phyloP scores from a whole-genome alignment of 768 basidiomycete genomes.

The Pulveroboletus ravenelii region DNA sequence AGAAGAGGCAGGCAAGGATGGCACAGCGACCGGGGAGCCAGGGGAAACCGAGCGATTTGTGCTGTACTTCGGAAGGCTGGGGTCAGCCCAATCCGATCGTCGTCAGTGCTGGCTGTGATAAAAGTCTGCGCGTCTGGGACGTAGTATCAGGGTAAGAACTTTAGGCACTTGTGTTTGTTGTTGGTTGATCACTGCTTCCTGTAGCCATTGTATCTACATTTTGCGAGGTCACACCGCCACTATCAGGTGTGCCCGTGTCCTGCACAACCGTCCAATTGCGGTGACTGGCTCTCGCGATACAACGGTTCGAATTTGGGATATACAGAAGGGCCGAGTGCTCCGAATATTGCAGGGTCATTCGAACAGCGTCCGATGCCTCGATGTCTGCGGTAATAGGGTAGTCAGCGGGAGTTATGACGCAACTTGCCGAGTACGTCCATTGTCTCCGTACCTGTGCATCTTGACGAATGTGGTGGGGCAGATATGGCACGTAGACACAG shows the following conservation, averaged over 20 bases:
- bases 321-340: slow-evolving; percentile 69
- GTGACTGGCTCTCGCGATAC: slow-evolving; percentile 87
- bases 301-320: slow-evolving; percentile 89
- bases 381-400: slow-evolving; percentile 76
- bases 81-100: slow-evolving; percentile 80
- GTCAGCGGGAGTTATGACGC: slow-evolving; percentile 94
- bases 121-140: slow-evolving; percentile 90
- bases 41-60: slow-evolving; percentile 46
- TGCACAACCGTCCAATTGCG: slow-evolving; percentile 84
- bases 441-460: background rate
- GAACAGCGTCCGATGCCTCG: slow-evolving; percentile 81
- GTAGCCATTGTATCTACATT: slow-evolving; percentile 65
- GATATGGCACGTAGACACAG: slow-evolving; percentile 91
- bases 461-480: slow-evolving; percentile 23
- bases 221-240: slow-evolving; percentile 86
- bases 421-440: slow-evolving; percentile 64
- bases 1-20: slow-evolving; percentile 21
- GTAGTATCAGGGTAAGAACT: slow-evolving; percentile 67
- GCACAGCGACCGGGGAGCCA: slow-evolving; percentile 10
- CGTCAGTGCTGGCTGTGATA: slow-evolving; percentile 92
- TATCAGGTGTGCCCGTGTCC: slow-evolving; percentile 82
- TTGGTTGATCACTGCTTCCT: slow-evolving; percentile 1
- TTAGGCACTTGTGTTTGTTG: background rate
- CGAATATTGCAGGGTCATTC: slow-evolving; percentile 71
- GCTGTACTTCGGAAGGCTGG: slow-evolving; percentile 79